Conservation (phyloP, 2,329 filamentous ascomycete genomes). For the Neopestalotiopsis clavispora region DNA sequence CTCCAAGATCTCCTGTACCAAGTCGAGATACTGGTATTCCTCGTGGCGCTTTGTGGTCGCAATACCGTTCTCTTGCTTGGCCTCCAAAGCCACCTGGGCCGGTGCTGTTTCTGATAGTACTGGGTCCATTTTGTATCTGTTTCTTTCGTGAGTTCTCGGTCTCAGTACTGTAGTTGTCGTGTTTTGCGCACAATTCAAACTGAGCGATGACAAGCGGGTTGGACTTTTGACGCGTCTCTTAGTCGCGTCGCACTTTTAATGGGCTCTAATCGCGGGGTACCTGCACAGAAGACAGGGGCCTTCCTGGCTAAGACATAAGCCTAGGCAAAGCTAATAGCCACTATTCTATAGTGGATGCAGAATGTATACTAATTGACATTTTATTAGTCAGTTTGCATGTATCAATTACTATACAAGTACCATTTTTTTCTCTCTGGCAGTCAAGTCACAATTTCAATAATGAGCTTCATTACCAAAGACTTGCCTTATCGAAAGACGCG, state of each 20-base stretch:
- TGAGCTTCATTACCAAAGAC: too few relatives aligned
- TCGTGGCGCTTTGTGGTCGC: conserved; percentile 57
- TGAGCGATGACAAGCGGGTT: not conserved
- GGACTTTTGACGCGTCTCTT: conserved; percentile 9
- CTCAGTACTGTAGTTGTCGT: not conserved
- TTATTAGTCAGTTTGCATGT: too few relatives aligned
- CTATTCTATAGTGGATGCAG: too few relatives aligned
- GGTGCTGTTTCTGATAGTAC: conserved; percentile 12
- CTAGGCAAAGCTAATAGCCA: too few relatives aligned
- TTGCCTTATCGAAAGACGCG: too few relatives aligned
- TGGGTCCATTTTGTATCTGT: not conserved
- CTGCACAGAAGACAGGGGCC: not conserved
- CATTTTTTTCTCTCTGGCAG: too few relatives aligned
- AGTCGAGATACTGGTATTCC: conserved; percentile 90
- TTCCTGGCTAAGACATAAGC: not conserved
- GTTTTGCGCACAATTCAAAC: not conserved
- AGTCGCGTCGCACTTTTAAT: conserved; percentile 12
- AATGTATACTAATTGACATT: too few relatives aligned
- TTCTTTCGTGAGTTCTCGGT: not conserved
- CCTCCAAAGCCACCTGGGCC: not conserved
- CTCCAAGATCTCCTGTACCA: conserved; percentile 83
- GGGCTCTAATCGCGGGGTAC: not conserved
- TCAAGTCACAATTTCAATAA: too few relatives aligned
- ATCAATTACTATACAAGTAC: too few relatives aligned
- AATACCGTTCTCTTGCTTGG: not conserved